Percentiles rank a stretch among this genome's conserved stretches.
Evolutionary conservation across 495 filamentous ascomycete genomes (phyloP).

Genomic region (Terfezia boudieri): DNA sequence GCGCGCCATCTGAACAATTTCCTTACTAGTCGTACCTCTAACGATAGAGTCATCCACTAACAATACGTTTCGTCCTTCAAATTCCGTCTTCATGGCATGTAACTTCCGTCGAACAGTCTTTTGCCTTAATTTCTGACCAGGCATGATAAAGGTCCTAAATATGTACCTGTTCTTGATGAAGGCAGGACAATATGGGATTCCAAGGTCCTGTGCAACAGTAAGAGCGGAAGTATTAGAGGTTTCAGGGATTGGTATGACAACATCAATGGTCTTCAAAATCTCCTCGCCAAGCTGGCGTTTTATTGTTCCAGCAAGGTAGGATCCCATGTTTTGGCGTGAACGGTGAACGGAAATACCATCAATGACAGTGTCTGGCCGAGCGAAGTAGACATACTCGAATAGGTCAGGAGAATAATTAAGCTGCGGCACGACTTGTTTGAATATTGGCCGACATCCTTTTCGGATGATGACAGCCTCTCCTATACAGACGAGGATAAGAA

Average conservation of each 20-base stretch:
- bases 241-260: slow-evolving; percentile 75
- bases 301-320: slow-evolving; percentile 62
- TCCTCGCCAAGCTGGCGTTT: slow-evolving; percentile 48
- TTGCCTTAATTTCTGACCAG: slow-evolving; percentile 60
- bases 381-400: slow-evolving; percentile 78
- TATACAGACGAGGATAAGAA: not conserved
- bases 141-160: slow-evolving; percentile 92
- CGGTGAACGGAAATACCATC: slow-evolving; percentile 84
- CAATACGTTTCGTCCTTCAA: slow-evolving; percentile 60
- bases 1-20: slow-evolving; percentile 76
- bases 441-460: slow-evolving; percentile 54
- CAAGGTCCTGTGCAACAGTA: slow-evolving; percentile 49
- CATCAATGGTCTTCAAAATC: slow-evolving; percentile 64
- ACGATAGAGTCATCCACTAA: slow-evolving; percentile 90
- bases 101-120: slow-evolving; percentile 58
- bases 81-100: slow-evolving; percentile 70
- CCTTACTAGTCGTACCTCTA: slow-evolving; percentile 54
- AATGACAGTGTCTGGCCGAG: slow-evolving; percentile 72
- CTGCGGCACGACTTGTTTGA: slow-evolving; percentile 50
- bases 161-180: slow-evolving; percentile 95
- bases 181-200: slow-evolving; percentile 61
- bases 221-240: slow-evolving; percentile 71
- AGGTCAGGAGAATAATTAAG: slow-evolving; percentile 74
- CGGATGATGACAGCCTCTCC: slow-evolving; percentile 81
- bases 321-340: slow-evolving; percentile 80